These are phyloP conservation scores for Quercus lobata DNA, from an alignment of 331 rosid genomes.

Conservation along the genomic window DNA sequence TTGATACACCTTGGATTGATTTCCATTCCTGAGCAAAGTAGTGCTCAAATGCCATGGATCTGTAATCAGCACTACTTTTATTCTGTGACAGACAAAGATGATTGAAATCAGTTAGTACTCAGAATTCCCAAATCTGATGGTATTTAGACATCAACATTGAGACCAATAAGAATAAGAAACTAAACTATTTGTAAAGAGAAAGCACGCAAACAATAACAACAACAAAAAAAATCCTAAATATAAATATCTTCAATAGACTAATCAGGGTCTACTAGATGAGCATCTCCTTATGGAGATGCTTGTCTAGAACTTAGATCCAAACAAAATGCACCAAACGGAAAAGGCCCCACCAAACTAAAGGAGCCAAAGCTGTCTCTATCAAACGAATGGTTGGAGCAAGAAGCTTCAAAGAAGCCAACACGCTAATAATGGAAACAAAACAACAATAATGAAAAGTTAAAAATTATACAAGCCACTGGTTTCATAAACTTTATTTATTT, in stretches of 20 bases:
- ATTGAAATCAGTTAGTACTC: constrained; percentile 21
- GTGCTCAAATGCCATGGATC: constrained; percentile 57
- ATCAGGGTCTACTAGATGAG: background rate
- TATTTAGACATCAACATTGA: background rate
- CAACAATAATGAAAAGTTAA: background rate
- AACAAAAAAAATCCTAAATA: too few relatives aligned
- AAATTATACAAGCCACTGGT: background rate
- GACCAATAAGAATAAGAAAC: background rate
- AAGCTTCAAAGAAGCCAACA: background rate
- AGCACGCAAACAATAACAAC: background rate
- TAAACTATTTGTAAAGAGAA: background rate
- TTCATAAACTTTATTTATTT: background rate
- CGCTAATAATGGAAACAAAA: background rate
- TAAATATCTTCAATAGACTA: too few relatives aligned
- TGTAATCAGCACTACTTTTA: constrained; percentile 14
- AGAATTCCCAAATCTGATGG: background rate
- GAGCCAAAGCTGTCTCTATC: background rate
- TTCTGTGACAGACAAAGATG: constrained; percentile 27
- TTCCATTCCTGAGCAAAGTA: constrained; percentile 51
- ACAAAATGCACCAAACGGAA: background rate
- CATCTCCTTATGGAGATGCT: background rate
- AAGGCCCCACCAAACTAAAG: background rate
- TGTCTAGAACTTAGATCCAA: background rate
- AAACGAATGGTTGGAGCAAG: background rate
- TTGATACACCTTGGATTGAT: constrained; percentile 23